These are phyloP conservation scores for Fulvia fulva DNA, from an alignment of 2,329 filamentous ascomycete genomes.

Conservation along the genomic window DNA sequence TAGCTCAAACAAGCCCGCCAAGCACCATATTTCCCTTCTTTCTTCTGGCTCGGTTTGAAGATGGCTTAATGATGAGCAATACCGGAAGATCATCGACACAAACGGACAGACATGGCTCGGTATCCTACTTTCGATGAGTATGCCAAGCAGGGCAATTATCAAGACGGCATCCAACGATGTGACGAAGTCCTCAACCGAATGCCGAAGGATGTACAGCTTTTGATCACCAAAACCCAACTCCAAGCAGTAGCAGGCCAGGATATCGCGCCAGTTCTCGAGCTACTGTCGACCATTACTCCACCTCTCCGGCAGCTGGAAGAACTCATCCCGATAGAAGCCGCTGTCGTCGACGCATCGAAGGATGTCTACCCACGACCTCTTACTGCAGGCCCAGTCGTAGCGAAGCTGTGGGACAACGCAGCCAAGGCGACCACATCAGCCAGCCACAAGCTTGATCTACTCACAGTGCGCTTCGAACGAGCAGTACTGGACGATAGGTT, in stretches of 20 bases:
- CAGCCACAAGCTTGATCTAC: conserved; percentile 27
- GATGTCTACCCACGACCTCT: conserved; percentile 26
- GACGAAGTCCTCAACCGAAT: conserved; percentile 31
- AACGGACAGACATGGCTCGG: conserved; percentile 27
- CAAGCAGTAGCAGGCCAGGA: conserved; percentile 22
- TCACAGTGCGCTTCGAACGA: conserved; percentile 28
- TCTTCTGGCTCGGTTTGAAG: background rate
- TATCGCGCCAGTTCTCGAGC: conserved; percentile 21
- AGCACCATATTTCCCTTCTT: background rate
- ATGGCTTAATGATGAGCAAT: background rate
- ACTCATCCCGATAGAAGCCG: conserved; percentile 28
- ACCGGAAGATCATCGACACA: background rate
- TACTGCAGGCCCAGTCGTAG: conserved; percentile 27
- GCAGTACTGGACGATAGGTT: conserved; percentile 30
- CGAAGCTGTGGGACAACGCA: conserved; percentile 33
- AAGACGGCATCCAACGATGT: conserved; percentile 32
- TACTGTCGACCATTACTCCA: conserved; percentile 23
- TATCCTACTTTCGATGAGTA: conserved; percentile 35
- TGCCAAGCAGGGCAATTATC: conserved; percentile 24
- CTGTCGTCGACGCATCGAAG: conserved; percentile 23
- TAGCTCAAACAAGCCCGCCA: background rate
- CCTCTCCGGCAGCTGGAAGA: conserved; percentile 28
- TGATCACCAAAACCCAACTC: conserved; percentile 32
- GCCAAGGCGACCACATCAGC: conserved; percentile 21
- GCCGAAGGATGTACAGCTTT: conserved; percentile 27